Evolutionary conservation across 768 basidiomycete species (phyloP).

Genomic region (Naganishia antarctica): DNA sequence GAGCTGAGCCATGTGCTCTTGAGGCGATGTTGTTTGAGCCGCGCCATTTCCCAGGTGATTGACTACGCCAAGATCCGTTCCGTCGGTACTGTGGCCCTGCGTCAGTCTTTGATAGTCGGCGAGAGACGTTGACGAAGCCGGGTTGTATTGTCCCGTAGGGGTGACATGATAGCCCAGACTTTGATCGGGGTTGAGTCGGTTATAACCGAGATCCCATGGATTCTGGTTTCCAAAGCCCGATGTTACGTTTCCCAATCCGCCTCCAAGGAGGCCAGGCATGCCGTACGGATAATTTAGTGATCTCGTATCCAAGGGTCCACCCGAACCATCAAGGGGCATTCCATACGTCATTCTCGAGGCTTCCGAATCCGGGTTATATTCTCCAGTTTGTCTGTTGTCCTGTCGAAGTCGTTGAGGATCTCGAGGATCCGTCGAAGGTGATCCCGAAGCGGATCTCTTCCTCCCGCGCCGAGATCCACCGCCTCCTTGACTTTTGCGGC

Average conservation of each 20-base stretch:
- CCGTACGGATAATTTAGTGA: slow-evolving; percentile 11
- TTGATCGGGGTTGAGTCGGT: background rate
- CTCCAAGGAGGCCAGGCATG: slow-evolving; percentile 11
- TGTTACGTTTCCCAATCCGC: background rate
- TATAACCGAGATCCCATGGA: slow-evolving; percentile 15
- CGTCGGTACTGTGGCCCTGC: slow-evolving; percentile 1
- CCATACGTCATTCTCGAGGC: slow-evolving; percentile 10
- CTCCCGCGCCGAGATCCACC: slow-evolving; percentile 34
- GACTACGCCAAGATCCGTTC: background rate
- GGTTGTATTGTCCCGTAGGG: slow-evolving; percentile 2
- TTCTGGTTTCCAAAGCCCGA: background rate
- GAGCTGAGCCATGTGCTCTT: slow-evolving; percentile 2
- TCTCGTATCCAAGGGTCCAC: slow-evolving; percentile 11
- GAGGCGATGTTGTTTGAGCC: background rate
- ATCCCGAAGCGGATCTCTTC: slow-evolving; percentile 29
- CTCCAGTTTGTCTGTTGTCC: slow-evolving; percentile 22
- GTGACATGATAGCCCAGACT: slow-evolving; percentile 16
- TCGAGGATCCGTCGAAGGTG: slow-evolving; percentile 28
- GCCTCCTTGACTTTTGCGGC: slow-evolving; percentile 15
- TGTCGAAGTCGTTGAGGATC: slow-evolving; percentile 28
- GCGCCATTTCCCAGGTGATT: slow-evolving; percentile 4
- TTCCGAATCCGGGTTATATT: slow-evolving; percentile 2
- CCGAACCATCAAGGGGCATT: background rate
- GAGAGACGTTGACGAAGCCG: slow-evolving; percentile 10
- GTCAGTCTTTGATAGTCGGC: slow-evolving; percentile 17